Base-by-base conservation (phyloP, 805 yeast species). In the Saturnispora bothae region DNA sequence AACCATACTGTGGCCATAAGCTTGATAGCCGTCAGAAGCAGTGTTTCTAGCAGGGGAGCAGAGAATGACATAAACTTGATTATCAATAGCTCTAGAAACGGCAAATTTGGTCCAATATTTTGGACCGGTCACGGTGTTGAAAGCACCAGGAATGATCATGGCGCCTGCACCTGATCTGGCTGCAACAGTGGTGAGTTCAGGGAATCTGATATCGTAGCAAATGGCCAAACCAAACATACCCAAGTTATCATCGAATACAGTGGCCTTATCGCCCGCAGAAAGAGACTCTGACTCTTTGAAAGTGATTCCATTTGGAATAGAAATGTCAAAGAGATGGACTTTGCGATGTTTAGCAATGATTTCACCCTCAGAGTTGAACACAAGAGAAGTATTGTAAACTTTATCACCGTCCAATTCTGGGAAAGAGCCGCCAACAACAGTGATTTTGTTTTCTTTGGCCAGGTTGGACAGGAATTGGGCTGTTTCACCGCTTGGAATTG, bases 321-420 rank as follows among this genome's bases (percentile, higher is more conserved):
- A 92, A 41, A 89, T 83, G 54, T 89, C 97, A 52, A 89, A 89
- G 44, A 89, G 59, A 55, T 89, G 98, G 3, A 76, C 88, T 53
- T 89, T 89, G 48, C 97, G 72, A 58, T 85, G 97, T 51, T 79
- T 83, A 34, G 85, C 96, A 39, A 89, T 73, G 40, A 88, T 65
- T 28, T 76, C 69, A 3, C 98, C 98, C 3, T 56, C 33, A 2
- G 78, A 79, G 43, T 74, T 59, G 54, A 84, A 89, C 3, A 94
- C 68, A 52, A 84, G 52, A 34, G 83, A 73, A 22, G 94, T 78
- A 63, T 88, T 76, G 69, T 73, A 82, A 21, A 76, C 52, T 46
- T 76, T 74, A 39, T 68, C 66, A 34, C 70, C 75, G 33, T 67
- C 75, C 21, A 69, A 50, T 57, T 92, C 98, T 1, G 97, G 97